These are phyloP conservation scores for Pelargonium fulgidum DNA, from an alignment of 441 rosid species.

Conservation along the genomic window DNA sequence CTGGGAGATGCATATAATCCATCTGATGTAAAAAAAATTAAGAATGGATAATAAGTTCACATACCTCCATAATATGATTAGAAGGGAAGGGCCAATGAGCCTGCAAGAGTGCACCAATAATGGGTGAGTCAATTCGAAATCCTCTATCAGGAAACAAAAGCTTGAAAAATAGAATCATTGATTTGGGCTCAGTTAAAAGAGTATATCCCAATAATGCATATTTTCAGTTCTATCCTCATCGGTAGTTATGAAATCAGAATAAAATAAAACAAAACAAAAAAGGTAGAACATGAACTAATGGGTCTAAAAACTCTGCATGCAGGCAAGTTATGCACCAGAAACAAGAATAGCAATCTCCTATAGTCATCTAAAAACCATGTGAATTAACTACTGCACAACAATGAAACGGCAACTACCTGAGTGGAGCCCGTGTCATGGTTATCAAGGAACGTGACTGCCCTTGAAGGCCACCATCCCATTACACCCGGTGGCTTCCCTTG, in stretches of 20 bases:
- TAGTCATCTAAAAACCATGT: slow-evolving; percentile 4
- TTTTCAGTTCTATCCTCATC: background rate
- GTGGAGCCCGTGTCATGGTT: slow-evolving; percentile 96
- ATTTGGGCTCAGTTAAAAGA: background rate
- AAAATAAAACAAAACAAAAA: background rate
- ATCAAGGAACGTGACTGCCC: slow-evolving; percentile 84
- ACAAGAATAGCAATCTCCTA: slow-evolving; percentile 5
- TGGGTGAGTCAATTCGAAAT: slow-evolving; percentile 3
- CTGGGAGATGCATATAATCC: slow-evolving; percentile 13
- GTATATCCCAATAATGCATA: background rate
- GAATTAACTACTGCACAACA: slow-evolving; percentile 4
- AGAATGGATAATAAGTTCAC: slow-evolving; percentile 11
- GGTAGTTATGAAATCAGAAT: background rate
- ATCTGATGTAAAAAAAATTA: slow-evolving; percentile 6
- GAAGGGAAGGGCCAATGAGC: slow-evolving; percentile 96
- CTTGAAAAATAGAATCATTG: slow-evolving; percentile 10
- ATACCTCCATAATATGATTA: slow-evolving; percentile 83
- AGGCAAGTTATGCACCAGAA: background rate
- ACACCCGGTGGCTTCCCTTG: slow-evolving; percentile 92
- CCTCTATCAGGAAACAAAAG: background rate
- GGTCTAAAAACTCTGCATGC: background rate
- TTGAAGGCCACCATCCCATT: slow-evolving; percentile 96
- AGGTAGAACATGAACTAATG: background rate
- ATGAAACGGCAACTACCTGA: slow-evolving; percentile 40
- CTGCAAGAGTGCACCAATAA: slow-evolving; percentile 36